Base-by-base conservation (phyloP, 2,329 filamentous ascomycete genomes). In the Alternaria consortialis region DNA sequence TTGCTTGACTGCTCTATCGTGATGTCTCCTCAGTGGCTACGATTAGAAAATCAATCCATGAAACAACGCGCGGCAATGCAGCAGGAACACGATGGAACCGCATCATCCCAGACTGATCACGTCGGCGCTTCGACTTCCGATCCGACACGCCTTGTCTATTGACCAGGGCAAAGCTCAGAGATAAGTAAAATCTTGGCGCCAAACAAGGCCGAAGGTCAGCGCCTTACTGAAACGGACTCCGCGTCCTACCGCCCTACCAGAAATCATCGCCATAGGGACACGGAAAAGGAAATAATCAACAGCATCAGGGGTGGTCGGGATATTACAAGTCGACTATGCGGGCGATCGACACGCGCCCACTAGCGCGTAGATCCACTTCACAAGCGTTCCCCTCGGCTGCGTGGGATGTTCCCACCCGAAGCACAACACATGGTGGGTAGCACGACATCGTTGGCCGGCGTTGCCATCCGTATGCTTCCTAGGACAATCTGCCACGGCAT, bases 311-410 rank as follows among this genome's bases (percentile, higher is more conserved):
- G 17, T 39, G 23, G 32, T 56, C 57, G 32, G 44, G 46, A 56
- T 13, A 60, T 56, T 60, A 51, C 37, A 56, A 44, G 31, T 47
- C 17, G 34, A 48, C 36, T 42, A 44, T 34, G 53, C 57, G 44
- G 44, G n/a, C 20, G 51, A 59, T 56, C 56, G 51, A 50, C 51
- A 43, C 23, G 42, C 34, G 20, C 44, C 39, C 29, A 34, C 25
- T 34, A 51, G 17, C 54, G 39, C 15, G 25, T 29, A 47, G 42
- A 40, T 46, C 37, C 52, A 51, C 39, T 44, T 42, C 37, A 17
- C 25, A 27, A 39, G 39, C 17, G 39, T 44, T 60, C 36, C 46
- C 20, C 17, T n/a, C 37, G 34, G 27, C 51, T 31, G 40, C 32
- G 58, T 46, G 58, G 56, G 56, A 48, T 48, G 36, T 9, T 25